phyloP scores from a whole-genome alignment of 2,329 filamentous ascomycete genomes.

The Myrmaecium sp. region DNA sequence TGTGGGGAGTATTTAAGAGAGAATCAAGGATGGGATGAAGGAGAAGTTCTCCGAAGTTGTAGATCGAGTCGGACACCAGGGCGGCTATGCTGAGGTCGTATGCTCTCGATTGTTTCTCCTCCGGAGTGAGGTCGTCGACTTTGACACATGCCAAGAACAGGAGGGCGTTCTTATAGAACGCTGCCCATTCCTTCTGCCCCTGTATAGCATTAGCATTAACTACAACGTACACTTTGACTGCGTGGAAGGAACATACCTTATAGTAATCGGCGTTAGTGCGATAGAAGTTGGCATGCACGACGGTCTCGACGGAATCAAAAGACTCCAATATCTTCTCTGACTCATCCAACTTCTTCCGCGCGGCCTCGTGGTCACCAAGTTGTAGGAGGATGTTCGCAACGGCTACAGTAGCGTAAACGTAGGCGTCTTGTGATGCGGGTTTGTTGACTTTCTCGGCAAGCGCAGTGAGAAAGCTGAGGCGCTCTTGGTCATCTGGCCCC shows the following conservation, averaged over 20 bases:
- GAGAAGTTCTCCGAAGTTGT: constrained; percentile 98
- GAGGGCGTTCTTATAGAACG: constrained; percentile 94
- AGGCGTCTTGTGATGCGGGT: constrained; percentile 83
- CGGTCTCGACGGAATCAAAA: constrained; percentile 88
- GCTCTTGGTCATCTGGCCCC: constrained; percentile 61
- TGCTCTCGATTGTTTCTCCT: constrained; percentile 66
- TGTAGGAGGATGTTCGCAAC: constrained; percentile 76
- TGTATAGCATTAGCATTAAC: constrained; percentile 15
- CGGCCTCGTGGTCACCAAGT: constrained; percentile 62
- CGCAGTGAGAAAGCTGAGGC: constrained; percentile 66
- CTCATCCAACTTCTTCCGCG: constrained; percentile 70
- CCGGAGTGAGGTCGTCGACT: constrained; percentile 51
- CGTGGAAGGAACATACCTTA: constrained; percentile 34
- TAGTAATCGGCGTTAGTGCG: constrained; percentile 90
- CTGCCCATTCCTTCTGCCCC: constrained; percentile 78
- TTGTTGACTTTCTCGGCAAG: constrained; percentile 82
- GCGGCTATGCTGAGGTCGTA: constrained; percentile 89
- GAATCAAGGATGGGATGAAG: constrained; percentile 90
- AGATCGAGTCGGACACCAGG: constrained; percentile 84
- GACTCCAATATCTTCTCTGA: constrained; percentile 77
- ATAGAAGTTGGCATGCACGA: constrained; percentile 94
- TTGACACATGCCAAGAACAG: constrained; percentile 96
- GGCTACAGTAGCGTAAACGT: constrained; percentile 83
- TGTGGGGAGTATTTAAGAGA: constrained; percentile 54
- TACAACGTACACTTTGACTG: not conserved